Conservation (phyloP, 345 rosid genomes). For the Angophora floribunda region DNA sequence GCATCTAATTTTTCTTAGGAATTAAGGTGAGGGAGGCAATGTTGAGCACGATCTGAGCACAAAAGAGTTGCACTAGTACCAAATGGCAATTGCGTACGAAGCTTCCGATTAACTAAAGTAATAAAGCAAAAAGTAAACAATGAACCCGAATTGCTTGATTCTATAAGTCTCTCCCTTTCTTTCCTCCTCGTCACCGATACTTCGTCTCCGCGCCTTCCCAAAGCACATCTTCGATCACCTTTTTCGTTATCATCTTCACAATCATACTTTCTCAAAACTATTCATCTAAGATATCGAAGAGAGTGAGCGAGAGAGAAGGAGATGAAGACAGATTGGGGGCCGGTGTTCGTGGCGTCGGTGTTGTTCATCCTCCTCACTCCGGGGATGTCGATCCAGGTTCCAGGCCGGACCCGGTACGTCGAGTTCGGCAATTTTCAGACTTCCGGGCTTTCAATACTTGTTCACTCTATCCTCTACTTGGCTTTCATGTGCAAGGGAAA, state of each 20-base stretch:
- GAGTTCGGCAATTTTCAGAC: constrained; percentile 92
- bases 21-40: neutral
- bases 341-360: constrained; percentile 75
- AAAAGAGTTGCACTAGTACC: neutral
- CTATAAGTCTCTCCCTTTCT: neutral
- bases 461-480: constrained; percentile 73
- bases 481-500: constrained; percentile 71
- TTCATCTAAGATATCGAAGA: neutral
- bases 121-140: neutral
- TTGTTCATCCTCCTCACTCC: constrained; percentile 77
- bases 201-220: neutral
- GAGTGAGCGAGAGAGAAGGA: neutral
- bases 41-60: neutral
- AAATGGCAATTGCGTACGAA: neutral
- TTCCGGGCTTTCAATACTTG: constrained; percentile 70
- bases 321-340: constrained; percentile 80
- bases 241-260: neutral
- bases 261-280: neutral
- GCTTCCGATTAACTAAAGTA: neutral
- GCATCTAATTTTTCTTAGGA: neutral
- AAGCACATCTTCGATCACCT: neutral
- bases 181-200: neutral
- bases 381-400: constrained; percentile 77
- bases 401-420: constrained; percentile 34
- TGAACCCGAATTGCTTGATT: neutral